Evolutionary conservation across 1,284 basidiomycete genomes (phyloP).

Genomic region (Heterobasidion parviporum): DNA sequence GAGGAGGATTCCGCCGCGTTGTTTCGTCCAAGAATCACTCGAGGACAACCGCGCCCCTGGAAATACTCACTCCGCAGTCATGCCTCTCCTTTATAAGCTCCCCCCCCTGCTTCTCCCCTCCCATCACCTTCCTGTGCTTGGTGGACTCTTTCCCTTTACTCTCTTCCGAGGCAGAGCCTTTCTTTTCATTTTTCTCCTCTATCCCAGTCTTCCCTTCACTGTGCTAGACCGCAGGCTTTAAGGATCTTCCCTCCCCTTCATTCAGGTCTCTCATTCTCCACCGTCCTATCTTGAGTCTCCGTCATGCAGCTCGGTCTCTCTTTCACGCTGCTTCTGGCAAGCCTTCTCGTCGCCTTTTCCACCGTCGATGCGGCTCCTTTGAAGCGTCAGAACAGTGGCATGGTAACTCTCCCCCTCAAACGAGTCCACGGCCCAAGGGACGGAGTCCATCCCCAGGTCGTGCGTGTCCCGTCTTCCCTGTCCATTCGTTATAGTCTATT

Average conservation of each 20-base stretch:
- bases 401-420: constrained; percentile 51
- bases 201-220: background rate
- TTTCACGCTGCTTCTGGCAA: constrained; percentile 45
- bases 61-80: background rate
- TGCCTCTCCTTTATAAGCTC: background rate
- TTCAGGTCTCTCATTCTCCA: constrained; percentile 18
- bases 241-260: constrained; percentile 11
- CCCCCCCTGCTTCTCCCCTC: background rate
- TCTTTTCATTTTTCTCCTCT: constrained; percentile 17
- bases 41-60: background rate
- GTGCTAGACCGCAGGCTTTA: constrained; percentile 1
- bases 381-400: constrained; percentile 23
- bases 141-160: constrained; percentile 8
- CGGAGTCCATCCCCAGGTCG: constrained; percentile 55
- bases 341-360: constrained; percentile 30
- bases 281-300: constrained; percentile 16
- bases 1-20: background rate
- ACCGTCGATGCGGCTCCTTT: constrained; percentile 33
- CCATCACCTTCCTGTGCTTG: constrained; percentile 10
- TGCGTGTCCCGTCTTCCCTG: constrained; percentile 26
- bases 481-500: background rate
- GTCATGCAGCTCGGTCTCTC: constrained; percentile 48
- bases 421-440: constrained; percentile 29
- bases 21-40: background rate
- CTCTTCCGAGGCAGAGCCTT: constrained; percentile 18